Evolutionary conservation across 2,329 filamentous ascomycete species (phyloP).

Genomic region (Clathrospora elynae): DNA sequence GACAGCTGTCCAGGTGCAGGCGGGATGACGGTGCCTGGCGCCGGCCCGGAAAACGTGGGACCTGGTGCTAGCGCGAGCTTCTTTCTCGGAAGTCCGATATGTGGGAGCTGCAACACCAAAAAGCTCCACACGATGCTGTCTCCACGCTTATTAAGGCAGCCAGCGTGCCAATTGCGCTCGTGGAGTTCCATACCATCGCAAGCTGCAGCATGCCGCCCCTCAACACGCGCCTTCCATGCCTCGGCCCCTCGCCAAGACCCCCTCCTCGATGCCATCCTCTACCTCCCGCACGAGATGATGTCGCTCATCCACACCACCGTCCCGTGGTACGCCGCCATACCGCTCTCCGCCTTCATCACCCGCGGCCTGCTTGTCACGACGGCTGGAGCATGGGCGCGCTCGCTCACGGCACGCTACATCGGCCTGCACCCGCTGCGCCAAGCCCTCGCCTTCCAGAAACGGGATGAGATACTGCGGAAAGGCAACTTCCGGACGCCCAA

Average conservation of each 20-base stretch:
- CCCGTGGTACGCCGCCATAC: conserved; percentile 61
- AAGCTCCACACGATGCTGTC: conserved; percentile 28
- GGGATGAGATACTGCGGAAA: conserved; percentile 24
- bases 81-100: conserved; percentile 23
- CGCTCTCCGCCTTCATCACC: conserved; percentile 59
- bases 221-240: conserved; percentile 57
- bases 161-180: conserved; percentile 34
- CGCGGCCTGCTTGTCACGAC: conserved; percentile 57
- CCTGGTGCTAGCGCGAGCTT: conserved; percentile 21
- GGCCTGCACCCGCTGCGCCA: conserved; percentile 51
- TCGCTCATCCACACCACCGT: conserved; percentile 59
- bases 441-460: conserved; percentile 34
- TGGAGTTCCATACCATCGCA: conserved; percentile 8
- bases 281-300: conserved; percentile 54
- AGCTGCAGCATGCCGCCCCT: conserved; percentile 4
- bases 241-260: conserved; percentile 48
- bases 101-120: conserved; percentile 8
- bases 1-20: conserved; percentile 31
- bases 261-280: conserved; percentile 52
- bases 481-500: conserved; percentile 30
- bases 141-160: conserved; percentile 28
- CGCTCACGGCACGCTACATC: conserved; percentile 49
- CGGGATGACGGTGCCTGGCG: conserved; percentile 35
- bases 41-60: conserved; percentile 26
- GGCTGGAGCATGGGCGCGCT: conserved; percentile 50